phyloP scores from a whole-genome alignment of 2,329 filamentous ascomycete genomes.

The Hirsutella rhossiliensis region DNA sequence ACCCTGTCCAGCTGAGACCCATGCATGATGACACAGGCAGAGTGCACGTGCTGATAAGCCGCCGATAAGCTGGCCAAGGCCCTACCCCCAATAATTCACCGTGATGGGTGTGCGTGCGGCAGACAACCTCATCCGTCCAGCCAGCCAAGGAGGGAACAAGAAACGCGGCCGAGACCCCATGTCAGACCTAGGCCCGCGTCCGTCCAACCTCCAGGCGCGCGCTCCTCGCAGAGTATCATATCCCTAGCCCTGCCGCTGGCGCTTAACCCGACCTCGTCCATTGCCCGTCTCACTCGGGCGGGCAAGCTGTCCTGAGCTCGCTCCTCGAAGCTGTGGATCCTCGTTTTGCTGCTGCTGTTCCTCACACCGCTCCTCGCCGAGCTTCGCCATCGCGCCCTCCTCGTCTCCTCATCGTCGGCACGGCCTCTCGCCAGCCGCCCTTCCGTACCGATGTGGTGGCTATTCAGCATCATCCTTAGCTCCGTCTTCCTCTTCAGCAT shows the following conservation, averaged over 20 bases:
- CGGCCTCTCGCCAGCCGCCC: conserved; percentile 14
- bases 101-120: not conserved
- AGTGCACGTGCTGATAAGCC: conserved; percentile 1
- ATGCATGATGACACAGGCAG: not conserved
- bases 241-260: not conserved
- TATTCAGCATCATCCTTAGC: conserved; percentile 69
- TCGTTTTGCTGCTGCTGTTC: not conserved
- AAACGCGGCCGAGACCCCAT: not conserved
- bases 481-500: conserved; percentile 81
- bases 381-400: not conserved
- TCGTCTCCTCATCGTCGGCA: conserved; percentile 5
- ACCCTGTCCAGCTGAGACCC: not conserved
- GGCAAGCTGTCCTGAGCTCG: conserved; percentile 1
- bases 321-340: not conserved
- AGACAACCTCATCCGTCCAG: not conserved
- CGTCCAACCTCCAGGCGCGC: conserved; percentile 1
- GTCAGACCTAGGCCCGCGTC: not conserved
- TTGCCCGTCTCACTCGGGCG: not conserved
- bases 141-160: not conserved
- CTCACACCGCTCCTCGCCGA: not conserved
- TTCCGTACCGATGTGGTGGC: conserved; percentile 59
- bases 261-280: not conserved
- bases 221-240: not conserved
- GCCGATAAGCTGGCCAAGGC: conserved; percentile 1
- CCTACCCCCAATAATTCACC: not conserved